These are phyloP conservation scores for Aspergillus sp. DNA, from an alignment of 2,329 filamentous ascomycete genomes.

Conservation along the genomic window DNA sequence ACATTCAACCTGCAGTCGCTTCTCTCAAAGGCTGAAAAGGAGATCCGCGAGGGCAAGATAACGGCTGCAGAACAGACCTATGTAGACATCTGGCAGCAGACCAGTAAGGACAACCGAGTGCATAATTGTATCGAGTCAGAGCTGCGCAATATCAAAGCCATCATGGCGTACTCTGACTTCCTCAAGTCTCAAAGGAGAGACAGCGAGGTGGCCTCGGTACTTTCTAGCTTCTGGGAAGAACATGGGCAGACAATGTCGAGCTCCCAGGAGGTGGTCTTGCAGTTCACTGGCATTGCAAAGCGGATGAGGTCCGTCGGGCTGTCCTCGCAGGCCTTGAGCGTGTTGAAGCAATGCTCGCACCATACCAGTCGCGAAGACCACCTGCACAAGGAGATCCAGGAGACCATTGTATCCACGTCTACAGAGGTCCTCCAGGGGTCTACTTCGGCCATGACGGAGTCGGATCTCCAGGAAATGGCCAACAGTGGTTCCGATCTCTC, in stretches of 20 bases:
- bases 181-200: constrained; percentile 46
- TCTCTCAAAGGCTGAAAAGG: constrained; percentile 39
- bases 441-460: constrained; percentile 40
- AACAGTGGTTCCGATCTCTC: constrained; percentile 43
- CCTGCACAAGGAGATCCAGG: neutral
- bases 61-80: constrained; percentile 48
- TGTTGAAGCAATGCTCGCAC: constrained; percentile 45
- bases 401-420: constrained; percentile 18
- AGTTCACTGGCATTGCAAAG: constrained; percentile 42
- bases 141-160: constrained; percentile 47
- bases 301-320: constrained; percentile 48
- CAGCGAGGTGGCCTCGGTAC: neutral
- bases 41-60: constrained; percentile 30
- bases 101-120: constrained; percentile 45
- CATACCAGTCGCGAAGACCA: constrained; percentile 34
- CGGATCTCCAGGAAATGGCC: constrained; percentile 44
- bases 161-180: constrained; percentile 48
- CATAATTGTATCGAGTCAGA: constrained; percentile 47
- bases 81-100: constrained; percentile 52
- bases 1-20: constrained; percentile 33
- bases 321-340: constrained; percentile 43
- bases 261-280: constrained; percentile 38
- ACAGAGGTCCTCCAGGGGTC: constrained; percentile 44
- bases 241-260: constrained; percentile 43
- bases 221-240: constrained; percentile 45